A percentile compares a stretch with the other conserved stretches of the same genome.
Evolutionary conservation across 768 basidiomycete species (phyloP).

Genomic region (Boletus speciosus): DNA sequence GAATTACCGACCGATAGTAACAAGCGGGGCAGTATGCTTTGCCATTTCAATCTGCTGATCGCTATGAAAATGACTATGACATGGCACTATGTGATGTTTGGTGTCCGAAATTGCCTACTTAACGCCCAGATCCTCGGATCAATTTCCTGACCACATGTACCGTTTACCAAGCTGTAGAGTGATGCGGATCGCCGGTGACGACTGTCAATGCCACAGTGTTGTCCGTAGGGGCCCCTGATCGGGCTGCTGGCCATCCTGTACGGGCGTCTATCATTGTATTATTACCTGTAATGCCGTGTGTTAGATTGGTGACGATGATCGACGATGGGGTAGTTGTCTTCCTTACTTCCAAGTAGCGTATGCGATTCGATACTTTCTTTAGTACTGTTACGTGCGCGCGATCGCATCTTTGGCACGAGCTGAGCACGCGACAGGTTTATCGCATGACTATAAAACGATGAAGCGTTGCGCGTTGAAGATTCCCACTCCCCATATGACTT

Average conservation of each 20-base stretch:
- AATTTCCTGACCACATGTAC: slow-evolving; percentile 5
- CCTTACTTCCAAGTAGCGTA: not conserved
- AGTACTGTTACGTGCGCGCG: not conserved
- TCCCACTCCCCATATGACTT: not conserved
- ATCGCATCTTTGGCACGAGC: slow-evolving; percentile 1
- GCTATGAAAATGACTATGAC: not conserved
- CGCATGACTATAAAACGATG: not conserved
- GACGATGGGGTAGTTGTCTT: not conserved
- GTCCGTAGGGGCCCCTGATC: not conserved
- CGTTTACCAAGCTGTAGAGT: slow-evolving; percentile 26
- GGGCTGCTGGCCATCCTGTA: slow-evolving; percentile 23
- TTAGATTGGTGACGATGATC: not conserved
- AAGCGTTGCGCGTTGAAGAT: not conserved
- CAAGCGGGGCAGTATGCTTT: not conserved
- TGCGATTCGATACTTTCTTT: not conserved
- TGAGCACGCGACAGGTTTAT: not conserved
- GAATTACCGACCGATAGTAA: slow-evolving; percentile 3
- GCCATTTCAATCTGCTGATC: slow-evolving; percentile 2
- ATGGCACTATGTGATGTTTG: not conserved
- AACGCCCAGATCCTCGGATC: slow-evolving; percentile 1
- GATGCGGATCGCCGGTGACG: not conserved
- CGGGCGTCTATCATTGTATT: slow-evolving; percentile 10
- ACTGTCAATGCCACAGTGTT: not conserved
- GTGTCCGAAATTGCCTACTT: not conserved
- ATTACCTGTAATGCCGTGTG: not conserved